Percentiles rank a stretch among this genome's conserved stretches.
phyloP scores from a whole-genome alignment of 208 protist genomes.

The Angomonas deanei region DNA sequence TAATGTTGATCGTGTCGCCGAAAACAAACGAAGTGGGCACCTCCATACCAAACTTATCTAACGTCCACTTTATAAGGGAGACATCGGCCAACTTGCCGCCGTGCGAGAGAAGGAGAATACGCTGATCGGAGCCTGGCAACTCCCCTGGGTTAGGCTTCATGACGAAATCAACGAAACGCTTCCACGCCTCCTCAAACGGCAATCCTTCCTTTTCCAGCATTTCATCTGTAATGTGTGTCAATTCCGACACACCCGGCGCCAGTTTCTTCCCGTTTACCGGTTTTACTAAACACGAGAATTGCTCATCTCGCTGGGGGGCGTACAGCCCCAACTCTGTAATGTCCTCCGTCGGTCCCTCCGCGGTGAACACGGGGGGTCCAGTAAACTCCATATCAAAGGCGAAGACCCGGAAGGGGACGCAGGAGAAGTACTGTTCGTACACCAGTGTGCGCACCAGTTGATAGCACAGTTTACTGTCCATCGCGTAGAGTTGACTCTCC shows the following conservation, averaged over 20 bases:
- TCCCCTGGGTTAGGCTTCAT: constrained; percentile 63
- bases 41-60: constrained; percentile 59
- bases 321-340: constrained; percentile 88
- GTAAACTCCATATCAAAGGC: constrained; percentile 91
- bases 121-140: constrained; percentile 43
- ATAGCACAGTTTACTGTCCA: constrained; percentile 65
- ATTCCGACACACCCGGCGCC: constrained; percentile 47
- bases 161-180: constrained; percentile 60
- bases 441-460: constrained; percentile 62
- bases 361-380: constrained; percentile 73
- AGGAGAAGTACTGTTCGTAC: constrained; percentile 74
- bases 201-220: constrained; percentile 65
- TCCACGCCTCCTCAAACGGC: constrained; percentile 76
- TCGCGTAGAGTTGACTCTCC: constrained; percentile 72
- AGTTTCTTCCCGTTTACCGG: constrained; percentile 52
- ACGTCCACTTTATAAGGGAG: constrained; percentile 81
- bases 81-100: constrained; percentile 87
- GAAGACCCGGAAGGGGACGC: constrained; percentile 80
- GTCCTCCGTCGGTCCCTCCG: constrained; percentile 81
- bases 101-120: constrained; percentile 78
- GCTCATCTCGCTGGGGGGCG: constrained; percentile 57
- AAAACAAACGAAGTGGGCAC: constrained; percentile 69
- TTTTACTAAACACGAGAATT: constrained; percentile 68
- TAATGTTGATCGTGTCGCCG: constrained; percentile 84
- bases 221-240: constrained; percentile 75